Evolutionary conservation across 495 filamentous ascomycete species (phyloP), one percentile per base, ranked within the genome.

Genomic region (Xylaria palmicola): DNA sequence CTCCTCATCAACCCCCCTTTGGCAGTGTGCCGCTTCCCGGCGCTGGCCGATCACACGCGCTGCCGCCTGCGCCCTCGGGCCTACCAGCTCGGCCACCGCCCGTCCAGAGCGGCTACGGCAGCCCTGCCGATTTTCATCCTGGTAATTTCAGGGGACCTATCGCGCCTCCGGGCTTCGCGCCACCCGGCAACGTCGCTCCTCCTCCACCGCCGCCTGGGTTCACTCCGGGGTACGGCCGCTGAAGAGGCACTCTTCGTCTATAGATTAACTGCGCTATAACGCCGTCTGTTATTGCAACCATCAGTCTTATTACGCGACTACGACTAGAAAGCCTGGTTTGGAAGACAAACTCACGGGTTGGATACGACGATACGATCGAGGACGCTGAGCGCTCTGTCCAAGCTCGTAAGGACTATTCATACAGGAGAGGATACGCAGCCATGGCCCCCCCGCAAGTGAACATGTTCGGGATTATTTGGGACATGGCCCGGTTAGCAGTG

Each of bases 51-150:
- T 44, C 65, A 20, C 73, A 75, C 49, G 66, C 68, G 50, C 71
- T 80, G 20, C 84, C 77, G 2, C 80, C 88, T 22, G 87, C 91
- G 1, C 92, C 90, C 1, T 87, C 88, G 5, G 89, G 90, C 22
- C 74, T 93, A 13, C 92, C 90, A 19, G 88, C 90, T 24, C 81
- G 91, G 29, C 90, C 92, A 1, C 90, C 91, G 2, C 90, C 88
- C 3, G 90, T 86, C 37, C 88, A 92, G 63, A 86, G 77, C 55
- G 88, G 88, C 8, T 94, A 91, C 67, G 88, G 89, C 15, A 88
- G 89, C 9, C 90, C 90, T 7, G 86, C 88, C 26, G 81, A 85
- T 37, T 92, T 90, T 70, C 75, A 66, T 75, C 83, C 68, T 12
- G 68, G 72, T 36, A 62, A 68, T 57, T 63, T 78, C 57, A 59